Evolutionary conservation across 495 filamentous ascomycete genomes (phyloP).

Genomic region (Hyaloscypha hepaticicola): DNA sequence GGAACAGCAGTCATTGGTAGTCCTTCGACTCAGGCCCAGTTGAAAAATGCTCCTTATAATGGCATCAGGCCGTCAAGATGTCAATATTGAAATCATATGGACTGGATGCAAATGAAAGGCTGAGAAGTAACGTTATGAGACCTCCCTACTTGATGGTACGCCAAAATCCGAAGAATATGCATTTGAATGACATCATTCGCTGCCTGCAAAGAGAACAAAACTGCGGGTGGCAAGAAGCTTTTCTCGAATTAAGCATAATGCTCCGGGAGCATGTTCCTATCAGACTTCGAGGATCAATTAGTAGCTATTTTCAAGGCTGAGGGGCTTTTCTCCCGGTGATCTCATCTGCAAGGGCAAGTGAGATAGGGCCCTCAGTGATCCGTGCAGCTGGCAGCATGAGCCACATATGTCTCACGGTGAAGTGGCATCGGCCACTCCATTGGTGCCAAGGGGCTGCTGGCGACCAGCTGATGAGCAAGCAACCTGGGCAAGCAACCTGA

Average conservation of each 20-base stretch:
- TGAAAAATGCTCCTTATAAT: background rate
- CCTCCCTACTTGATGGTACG: background rate
- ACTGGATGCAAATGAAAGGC: background rate
- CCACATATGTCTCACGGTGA: slow-evolving; percentile 11
- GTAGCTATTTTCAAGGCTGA: slow-evolving; percentile 21
- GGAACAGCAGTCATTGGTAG: background rate
- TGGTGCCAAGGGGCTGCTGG: slow-evolving; percentile 3
- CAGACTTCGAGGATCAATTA: background rate
- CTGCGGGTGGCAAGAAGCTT: slow-evolving; percentile 1
- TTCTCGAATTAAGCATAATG: slow-evolving; percentile 24
- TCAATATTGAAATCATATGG: background rate
- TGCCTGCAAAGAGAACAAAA: background rate
- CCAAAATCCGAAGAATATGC: background rate
- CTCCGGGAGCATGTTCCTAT: background rate
- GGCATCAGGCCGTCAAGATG: background rate
- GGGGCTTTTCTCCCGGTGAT: background rate
- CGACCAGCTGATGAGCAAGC: slow-evolving; percentile 6
- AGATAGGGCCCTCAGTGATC: background rate
- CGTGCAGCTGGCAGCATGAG: slow-evolving; percentile 14
- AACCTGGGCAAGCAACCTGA: too few relatives aligned
- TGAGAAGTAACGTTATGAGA: background rate
- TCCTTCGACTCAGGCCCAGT: background rate
- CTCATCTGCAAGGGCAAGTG: slow-evolving; percentile 2
- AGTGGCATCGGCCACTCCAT: slow-evolving; percentile 19
- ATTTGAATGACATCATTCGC: background rate